phyloP scores from a whole-genome alignment of 768 basidiomycete genomes.

The Tricholoma sp. region DNA sequence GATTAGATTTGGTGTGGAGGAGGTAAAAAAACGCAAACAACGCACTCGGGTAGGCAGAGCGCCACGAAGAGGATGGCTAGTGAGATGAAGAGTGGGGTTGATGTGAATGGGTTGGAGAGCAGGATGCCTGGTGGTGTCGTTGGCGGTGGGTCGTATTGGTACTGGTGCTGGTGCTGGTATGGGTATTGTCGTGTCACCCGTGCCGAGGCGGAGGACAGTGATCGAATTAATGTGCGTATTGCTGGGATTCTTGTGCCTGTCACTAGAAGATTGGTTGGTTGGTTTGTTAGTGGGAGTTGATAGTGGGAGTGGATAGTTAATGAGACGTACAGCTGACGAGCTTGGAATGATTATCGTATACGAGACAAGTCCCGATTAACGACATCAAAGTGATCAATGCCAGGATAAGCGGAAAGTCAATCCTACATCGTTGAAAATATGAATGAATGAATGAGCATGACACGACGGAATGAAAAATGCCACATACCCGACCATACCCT shows the following conservation, averaged over 20 bases:
- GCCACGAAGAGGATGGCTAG: slow-evolving; percentile 49
- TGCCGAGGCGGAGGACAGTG: slow-evolving; percentile 34
- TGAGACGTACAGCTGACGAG: slow-evolving; percentile 54
- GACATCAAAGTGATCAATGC: slow-evolving; percentile 52
- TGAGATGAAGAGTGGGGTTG: slow-evolving; percentile 58
- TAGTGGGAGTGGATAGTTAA: too few relatives aligned
- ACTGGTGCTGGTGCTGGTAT: too few relatives aligned
- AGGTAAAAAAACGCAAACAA: too few relatives aligned
- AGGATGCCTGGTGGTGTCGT: slow-evolving; percentile 33
- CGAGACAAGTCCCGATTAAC: slow-evolving; percentile 48
- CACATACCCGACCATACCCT: slow-evolving; percentile 35
- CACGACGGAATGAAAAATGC: background rate
- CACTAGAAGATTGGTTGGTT: too few relatives aligned
- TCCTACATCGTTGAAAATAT: slow-evolving; percentile 45
- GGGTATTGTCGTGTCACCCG: slow-evolving; percentile 13
- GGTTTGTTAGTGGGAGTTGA: too few relatives aligned
- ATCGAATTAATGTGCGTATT: slow-evolving; percentile 42
- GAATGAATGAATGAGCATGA: slow-evolving; percentile 33
- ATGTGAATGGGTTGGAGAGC: slow-evolving; percentile 70
- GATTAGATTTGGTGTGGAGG: too few relatives aligned
- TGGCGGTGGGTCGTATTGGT: slow-evolving; percentile 30
- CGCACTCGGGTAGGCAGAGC: slow-evolving; percentile 53
- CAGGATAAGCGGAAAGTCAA: slow-evolving; percentile 62
- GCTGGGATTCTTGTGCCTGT: slow-evolving; percentile 59
- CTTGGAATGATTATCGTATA: slow-evolving; percentile 60